Conservation (phyloP, 1,139 yeast genomes). For the Candida smagusa region DNA sequence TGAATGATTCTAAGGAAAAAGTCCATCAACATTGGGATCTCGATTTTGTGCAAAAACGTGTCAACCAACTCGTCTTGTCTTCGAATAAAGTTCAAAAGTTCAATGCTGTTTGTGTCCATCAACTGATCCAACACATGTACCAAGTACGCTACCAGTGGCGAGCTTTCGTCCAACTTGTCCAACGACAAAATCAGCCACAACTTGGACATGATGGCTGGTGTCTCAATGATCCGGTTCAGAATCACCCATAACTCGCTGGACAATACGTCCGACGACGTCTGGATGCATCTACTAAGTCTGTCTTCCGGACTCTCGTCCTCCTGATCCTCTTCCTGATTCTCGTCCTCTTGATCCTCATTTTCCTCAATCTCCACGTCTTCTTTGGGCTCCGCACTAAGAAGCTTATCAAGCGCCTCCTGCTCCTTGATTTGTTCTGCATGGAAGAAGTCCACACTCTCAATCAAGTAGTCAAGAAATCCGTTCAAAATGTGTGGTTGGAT, state of each 20-base stretch:
- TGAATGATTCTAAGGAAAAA: constrained; percentile 59
- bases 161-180: constrained; percentile 37
- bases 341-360: constrained; percentile 7
- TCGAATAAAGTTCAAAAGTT: constrained; percentile 52
- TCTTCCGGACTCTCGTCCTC: constrained; percentile 30
- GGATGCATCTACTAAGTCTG: constrained; percentile 39
- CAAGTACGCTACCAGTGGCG: constrained; percentile 39
- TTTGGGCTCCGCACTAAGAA: constrained; percentile 7
- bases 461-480: constrained; percentile 32
- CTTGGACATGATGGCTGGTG: constrained; percentile 39
- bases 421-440: constrained; percentile 28
- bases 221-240: constrained; percentile 43
- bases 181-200: constrained; percentile 41
- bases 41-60: constrained; percentile 51
- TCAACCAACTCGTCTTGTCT: constrained; percentile 52
- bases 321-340: constrained; percentile 15
- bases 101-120: constrained; percentile 46
- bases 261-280: constrained; percentile 41
- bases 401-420: constrained; percentile 12
- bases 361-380: constrained; percentile 14
- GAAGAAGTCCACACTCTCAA: constrained; percentile 39
- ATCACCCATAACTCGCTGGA: constrained; percentile 45
- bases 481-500: constrained; percentile 45
- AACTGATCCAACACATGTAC: constrained; percentile 45
- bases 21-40: constrained; percentile 56